Percentiles rank a stretch among this genome's conserved stretches.
Evolutionary conservation across 345 rosid genomes (phyloP).

Genomic region (Erucastrum elatum): DNA sequence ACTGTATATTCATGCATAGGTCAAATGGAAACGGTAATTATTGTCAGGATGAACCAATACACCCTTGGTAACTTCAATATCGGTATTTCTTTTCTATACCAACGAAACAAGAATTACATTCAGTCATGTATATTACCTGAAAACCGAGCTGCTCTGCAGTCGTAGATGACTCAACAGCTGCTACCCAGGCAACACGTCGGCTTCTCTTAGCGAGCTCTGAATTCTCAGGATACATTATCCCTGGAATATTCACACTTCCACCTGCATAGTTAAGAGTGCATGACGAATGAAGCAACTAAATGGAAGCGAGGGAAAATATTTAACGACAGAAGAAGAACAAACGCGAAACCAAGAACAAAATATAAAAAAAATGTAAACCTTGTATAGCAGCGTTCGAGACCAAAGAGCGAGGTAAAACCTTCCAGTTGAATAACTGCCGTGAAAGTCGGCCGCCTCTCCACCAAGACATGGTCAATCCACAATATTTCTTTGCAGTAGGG

Average conservation of each 20-base stretch:
- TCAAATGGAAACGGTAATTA: slow-evolving; percentile 12
- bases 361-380: slow-evolving; percentile 53
- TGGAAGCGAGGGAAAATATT: slow-evolving; percentile 28
- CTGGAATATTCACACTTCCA: slow-evolving; percentile 70
- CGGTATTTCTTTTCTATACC: background rate
- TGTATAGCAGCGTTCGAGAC: slow-evolving; percentile 86
- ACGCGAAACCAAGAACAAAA: slow-evolving; percentile 15
- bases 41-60: background rate
- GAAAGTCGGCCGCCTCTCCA: slow-evolving; percentile 96
- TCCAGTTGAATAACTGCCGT: slow-evolving; percentile 78
- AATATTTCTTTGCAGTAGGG: slow-evolving; percentile 52
- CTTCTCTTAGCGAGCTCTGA: slow-evolving; percentile 86
- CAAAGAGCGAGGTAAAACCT: slow-evolving; percentile 66
- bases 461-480: slow-evolving; percentile 75
- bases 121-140: slow-evolving; percentile 50
- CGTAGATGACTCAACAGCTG: slow-evolving; percentile 85
- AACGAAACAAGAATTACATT: slow-evolving; percentile 12
- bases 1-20: slow-evolving; percentile 4
- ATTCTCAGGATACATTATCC: slow-evolving; percentile 81
- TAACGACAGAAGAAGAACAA: slow-evolving; percentile 9
- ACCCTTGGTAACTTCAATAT: slow-evolving; percentile 1
- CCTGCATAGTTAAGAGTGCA: slow-evolving; percentile 62
- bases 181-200: slow-evolving; percentile 77
- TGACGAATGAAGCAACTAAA: slow-evolving; percentile 31
- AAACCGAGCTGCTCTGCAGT: slow-evolving; percentile 81